A percentile compares a stretch with the other conserved stretches of the same genome.
Evolutionary conservation across 495 filamentous ascomycete genomes (phyloP).

Genomic region (Physcia stellaris): DNA sequence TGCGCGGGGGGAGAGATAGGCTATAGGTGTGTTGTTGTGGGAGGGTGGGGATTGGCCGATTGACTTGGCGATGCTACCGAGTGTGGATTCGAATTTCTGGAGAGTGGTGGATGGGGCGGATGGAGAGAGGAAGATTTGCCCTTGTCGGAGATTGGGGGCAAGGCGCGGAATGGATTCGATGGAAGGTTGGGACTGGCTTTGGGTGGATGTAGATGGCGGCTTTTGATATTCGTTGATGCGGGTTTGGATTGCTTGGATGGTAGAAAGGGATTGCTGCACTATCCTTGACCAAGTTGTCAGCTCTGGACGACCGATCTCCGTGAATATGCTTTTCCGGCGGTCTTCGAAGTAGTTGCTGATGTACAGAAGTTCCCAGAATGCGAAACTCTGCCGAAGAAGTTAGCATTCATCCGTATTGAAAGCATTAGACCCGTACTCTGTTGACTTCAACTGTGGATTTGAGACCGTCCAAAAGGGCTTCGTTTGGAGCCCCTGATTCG

Average conservation of each 20-base stretch:
- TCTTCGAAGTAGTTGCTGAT: slow-evolving; percentile 60
- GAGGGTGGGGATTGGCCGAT: slow-evolving; percentile 40
- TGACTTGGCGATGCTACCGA: slow-evolving; percentile 41
- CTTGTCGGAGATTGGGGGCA: slow-evolving; percentile 37
- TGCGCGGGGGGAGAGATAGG: slow-evolving; percentile 6
- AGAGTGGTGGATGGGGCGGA: slow-evolving; percentile 33
- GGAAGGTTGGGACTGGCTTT: slow-evolving; percentile 17
- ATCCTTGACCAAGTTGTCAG: slow-evolving; percentile 75
- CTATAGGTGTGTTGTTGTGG: slow-evolving; percentile 1
- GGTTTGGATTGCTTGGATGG: slow-evolving; percentile 49
- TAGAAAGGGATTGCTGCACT: slow-evolving; percentile 45
- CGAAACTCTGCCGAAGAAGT: slow-evolving; percentile 46
- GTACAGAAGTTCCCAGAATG: slow-evolving; percentile 78
- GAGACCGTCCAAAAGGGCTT: slow-evolving; percentile 71
- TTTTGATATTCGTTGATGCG: slow-evolving; percentile 48
- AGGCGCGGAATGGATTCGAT: slow-evolving; percentile 36
- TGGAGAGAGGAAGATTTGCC: slow-evolving; percentile 39
- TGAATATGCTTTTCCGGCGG: slow-evolving; percentile 70
- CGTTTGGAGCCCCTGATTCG: slow-evolving; percentile 82
- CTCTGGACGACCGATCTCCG: slow-evolving; percentile 72
- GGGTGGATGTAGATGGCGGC: slow-evolving; percentile 24
- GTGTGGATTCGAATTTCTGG: slow-evolving; percentile 34
- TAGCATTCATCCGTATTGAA: slow-evolving; percentile 5
- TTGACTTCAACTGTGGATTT: slow-evolving; percentile 56
- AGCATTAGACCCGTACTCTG: slow-evolving; percentile 27